Percentiles rank a stretch among this genome's conserved stretches.
These are phyloP conservation scores for Erucastrum elatum DNA, from an alignment of 345 rosid species.

Conservation along the genomic window DNA sequence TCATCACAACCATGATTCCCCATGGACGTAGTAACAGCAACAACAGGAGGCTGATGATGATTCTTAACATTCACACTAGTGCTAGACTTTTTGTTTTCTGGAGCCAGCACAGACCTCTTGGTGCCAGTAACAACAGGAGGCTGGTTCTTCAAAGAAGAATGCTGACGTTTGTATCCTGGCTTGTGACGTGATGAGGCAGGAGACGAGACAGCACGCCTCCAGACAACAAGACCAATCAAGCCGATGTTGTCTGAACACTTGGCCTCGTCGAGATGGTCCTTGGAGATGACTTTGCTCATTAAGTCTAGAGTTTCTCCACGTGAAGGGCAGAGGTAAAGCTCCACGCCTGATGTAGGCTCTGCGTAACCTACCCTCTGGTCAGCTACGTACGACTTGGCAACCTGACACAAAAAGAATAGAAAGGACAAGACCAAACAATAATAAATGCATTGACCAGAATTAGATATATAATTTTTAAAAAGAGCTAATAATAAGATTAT, in stretches of 20 bases:
- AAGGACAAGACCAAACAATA: conserved; percentile 8
- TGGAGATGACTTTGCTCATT: conserved; percentile 69
- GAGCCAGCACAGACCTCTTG: conserved; percentile 27
- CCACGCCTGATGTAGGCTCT: conserved; percentile 79
- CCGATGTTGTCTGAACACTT: conserved; percentile 59
- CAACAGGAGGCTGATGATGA: conserved; percentile 14
- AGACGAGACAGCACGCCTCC: conserved; percentile 67
- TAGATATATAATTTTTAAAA: background rate
- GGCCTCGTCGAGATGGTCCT: conserved; percentile 60
- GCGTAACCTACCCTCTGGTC: conserved; percentile 89
- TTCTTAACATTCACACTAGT: conserved; percentile 3
- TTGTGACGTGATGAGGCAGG: conserved; percentile 61
- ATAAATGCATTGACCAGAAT: background rate
- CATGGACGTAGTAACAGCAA: conserved; percentile 10
- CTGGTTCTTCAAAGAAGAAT: conserved; percentile 30
- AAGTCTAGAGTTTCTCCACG: conserved; percentile 54
- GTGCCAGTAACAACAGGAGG: background rate
- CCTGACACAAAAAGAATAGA: conserved; percentile 43
- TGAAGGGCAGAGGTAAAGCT: conserved; percentile 83
- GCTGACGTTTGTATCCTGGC: conserved; percentile 31
- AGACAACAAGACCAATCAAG: conserved; percentile 85
- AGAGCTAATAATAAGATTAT: background rate
- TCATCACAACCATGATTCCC: conserved; percentile 17
- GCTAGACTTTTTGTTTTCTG: conserved; percentile 14
- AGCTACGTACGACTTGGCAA: conserved; percentile 60